phyloP scores from a whole-genome alignment of 345 rosid species.

The Odontarrhena argentea region DNA sequence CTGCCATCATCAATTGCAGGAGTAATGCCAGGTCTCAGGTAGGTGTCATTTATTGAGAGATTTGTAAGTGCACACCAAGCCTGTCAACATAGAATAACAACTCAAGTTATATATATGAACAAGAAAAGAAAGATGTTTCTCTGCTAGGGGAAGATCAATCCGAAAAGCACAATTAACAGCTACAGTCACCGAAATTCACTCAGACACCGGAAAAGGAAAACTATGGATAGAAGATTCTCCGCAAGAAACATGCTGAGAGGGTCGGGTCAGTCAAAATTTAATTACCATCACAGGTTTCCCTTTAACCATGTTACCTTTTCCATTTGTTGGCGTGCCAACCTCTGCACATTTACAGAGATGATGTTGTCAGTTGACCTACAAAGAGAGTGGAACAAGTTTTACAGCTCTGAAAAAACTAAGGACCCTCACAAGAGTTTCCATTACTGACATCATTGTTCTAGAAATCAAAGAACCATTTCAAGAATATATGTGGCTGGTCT shows the following conservation, averaged over 20 bases:
- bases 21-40: conserved; percentile 68
- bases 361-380: conserved; percentile 47
- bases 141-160: not conserved
- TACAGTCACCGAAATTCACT: conserved; percentile 13
- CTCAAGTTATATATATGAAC: conserved; percentile 8
- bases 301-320: conserved; percentile 56
- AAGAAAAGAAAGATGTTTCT: not conserved
- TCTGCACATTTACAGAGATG: conserved; percentile 48
- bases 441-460: not conserved
- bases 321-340: conserved; percentile 45
- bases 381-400: conserved; percentile 7
- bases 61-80: conserved; percentile 73
- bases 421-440: conserved; percentile 7
- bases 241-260: not conserved
- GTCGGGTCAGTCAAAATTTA: not conserved
- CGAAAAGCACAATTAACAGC: not conserved
- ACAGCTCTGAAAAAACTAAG: conserved; percentile 19
- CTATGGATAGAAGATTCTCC: conserved; percentile 4
- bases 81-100: conserved; percentile 45
- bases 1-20: conserved; percentile 42
- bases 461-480: conserved; percentile 11
- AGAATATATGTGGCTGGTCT: not conserved
- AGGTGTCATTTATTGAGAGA: conserved; percentile 54
- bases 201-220: conserved; percentile 1
- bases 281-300: conserved; percentile 6